Base-by-base conservation (phyloP, 768 basidiomycete species). In the Xerocomus spinulosus region DNA sequence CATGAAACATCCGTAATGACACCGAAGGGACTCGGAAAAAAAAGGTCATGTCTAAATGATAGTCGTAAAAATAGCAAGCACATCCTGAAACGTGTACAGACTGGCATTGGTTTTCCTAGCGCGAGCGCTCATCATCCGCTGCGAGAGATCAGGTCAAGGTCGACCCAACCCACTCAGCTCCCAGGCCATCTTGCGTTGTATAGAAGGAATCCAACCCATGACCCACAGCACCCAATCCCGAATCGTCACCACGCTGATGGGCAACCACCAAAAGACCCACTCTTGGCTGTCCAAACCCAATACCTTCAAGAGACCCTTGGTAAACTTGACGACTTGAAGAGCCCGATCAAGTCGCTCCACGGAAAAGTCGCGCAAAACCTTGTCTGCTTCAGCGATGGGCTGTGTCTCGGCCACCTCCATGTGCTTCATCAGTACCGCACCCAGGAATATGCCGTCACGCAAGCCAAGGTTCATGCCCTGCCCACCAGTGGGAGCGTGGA, bases 391-490 rank as follows among this genome's bases (percentile, higher is more conserved):
- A 1, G 52, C 23, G 9, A 56, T 42, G 0, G 57, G 24, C 18
- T 44, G 35, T 6, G 45, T 49, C 34, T 57, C 47, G 10, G 53
- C 7, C 7, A 52, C 56, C 4, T 47, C 50, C 1, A 72, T 50
- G 56, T 76, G 75, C 23, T 67, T 61, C 17, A 60, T 56, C 36
- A 81, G 55, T 0, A 61, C 68, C 13, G 73, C 68, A 5, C 72
- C 77, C 13, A 80, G 65, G 36, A 68, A 65, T 10, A 79, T 53
- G 2, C 74, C 78, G 47, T 81, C 79, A 10, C 79, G 71, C n/a
- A 81, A 57, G 10, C 78, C 78, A 23, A 81, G 70, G 52, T 80
- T 80, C 78, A 81, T 77, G 4, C 80, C 80, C 51, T 81, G 79
- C 0, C 79, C 80, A 5, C 80, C 78, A 3, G 71, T 68, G 5